Conservation (phyloP, 495 filamentous ascomycete species). For the Xylaria nigripes region DNA sequence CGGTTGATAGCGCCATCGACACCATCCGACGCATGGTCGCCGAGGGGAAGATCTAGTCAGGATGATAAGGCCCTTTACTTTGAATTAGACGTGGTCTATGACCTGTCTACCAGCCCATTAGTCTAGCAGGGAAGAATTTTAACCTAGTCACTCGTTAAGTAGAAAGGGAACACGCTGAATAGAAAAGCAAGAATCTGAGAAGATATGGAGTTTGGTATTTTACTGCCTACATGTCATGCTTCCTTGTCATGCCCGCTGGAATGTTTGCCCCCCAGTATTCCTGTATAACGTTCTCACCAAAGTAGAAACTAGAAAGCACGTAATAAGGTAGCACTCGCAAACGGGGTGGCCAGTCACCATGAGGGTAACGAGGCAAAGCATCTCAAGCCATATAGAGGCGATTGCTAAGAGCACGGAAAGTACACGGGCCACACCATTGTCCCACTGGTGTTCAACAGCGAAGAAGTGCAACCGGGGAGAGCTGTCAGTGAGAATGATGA, state of each 20-base stretch:
- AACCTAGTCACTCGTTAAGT: neutral
- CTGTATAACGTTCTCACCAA: neutral
- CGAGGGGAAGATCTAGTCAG: conserved; percentile 24
- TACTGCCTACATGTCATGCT: neutral
- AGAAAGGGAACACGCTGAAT: neutral
- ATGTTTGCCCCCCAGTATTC: neutral
- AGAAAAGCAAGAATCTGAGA: neutral
- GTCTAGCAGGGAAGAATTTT: neutral
- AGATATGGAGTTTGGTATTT: neutral
- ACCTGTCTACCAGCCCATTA: neutral
- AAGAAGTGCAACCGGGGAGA: neutral
- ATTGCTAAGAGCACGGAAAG: neutral
- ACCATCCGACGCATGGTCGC: conserved; percentile 27
- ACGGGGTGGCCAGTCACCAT: neutral
- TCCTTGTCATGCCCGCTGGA: neutral
- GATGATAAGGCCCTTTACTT: neutral
- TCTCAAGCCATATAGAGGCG: neutral
- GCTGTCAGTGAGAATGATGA: neutral
- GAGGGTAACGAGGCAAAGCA: neutral
- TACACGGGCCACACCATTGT: too few relatives aligned
- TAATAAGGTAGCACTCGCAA: neutral
- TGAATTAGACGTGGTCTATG: neutral
- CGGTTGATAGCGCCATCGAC: conserved; percentile 33
- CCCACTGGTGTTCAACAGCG: neutral
- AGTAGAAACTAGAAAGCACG: neutral